A percentile compares a stretch with the other conserved stretches of the same genome.
Evolutionary conservation across 345 rosid species (phyloP).

Genomic region (Leavenworthia alabamica): DNA sequence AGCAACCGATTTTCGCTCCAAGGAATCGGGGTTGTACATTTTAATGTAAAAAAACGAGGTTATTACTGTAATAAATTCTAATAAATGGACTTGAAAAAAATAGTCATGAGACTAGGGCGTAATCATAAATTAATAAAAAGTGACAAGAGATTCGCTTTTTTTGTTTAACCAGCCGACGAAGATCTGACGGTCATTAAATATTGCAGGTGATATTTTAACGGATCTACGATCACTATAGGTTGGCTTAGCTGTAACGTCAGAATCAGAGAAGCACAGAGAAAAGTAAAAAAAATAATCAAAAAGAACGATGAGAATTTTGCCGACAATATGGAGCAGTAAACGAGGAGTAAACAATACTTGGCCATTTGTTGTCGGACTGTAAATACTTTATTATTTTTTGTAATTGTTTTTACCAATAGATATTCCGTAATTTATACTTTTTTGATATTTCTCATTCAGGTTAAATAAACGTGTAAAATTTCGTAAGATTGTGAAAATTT

Average conservation of each 20-base stretch:
- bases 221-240: slow-evolving; percentile 5
- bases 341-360: slow-evolving; percentile 28
- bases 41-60: background rate
- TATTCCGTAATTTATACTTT: background rate
- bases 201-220: slow-evolving; percentile 4
- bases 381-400: background rate
- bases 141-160: slow-evolving; percentile 2
- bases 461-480: too few species aligned
- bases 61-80: background rate
- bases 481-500: too few species aligned
- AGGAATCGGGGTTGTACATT: slow-evolving; percentile 1
- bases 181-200: slow-evolving; percentile 49
- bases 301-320: slow-evolving; percentile 28
- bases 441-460: too few species aligned
- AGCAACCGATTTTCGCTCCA: background rate
- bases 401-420: background rate
- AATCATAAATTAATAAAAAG: background rate
- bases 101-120: background rate
- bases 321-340: slow-evolving; percentile 35
- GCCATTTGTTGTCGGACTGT: slow-evolving; percentile 22
- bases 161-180: slow-evolving; percentile 25
- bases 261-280: background rate
- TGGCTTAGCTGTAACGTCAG: slow-evolving; percentile 13
- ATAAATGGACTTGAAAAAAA: background rate
- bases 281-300: background rate